Conservation (phyloP, 768 basidiomycete species). For the Psilocybe sp. region DNA sequence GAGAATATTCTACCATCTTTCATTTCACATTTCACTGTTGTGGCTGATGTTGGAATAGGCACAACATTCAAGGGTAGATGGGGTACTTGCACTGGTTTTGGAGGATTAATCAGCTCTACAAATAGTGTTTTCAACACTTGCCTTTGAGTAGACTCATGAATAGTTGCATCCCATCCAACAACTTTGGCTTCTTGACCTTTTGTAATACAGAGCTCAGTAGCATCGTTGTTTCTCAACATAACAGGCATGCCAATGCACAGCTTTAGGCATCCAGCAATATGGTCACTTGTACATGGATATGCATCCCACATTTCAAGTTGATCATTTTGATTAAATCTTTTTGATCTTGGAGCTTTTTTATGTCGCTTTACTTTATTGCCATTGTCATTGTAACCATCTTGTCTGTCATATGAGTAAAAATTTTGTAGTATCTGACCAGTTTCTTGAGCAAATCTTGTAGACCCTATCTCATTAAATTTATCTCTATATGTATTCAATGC, state of each 20-base stretch:
- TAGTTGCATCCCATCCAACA: conserved; percentile 22
- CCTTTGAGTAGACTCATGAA: conserved; percentile 16
- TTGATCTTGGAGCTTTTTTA: neutral
- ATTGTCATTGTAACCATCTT: neutral
- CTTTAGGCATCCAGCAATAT: conserved; percentile 24
- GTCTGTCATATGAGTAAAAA: conserved; percentile 26
- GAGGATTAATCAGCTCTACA: conserved; percentile 23
- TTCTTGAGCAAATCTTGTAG: conserved; percentile 24
- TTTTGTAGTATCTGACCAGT: conserved; percentile 15
- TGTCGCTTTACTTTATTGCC: neutral
- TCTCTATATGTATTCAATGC: conserved; percentile 29
- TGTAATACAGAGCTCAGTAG: conserved; percentile 31
- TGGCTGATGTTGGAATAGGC: conserved; percentile 15
- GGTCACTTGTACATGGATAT: conserved; percentile 6
- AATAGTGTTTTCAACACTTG: conserved; percentile 26
- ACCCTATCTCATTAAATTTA: conserved; percentile 25
- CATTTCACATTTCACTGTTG: conserved; percentile 8
- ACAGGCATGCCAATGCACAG: conserved; percentile 31
- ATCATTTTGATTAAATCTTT: neutral
- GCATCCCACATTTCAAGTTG: conserved; percentile 11
- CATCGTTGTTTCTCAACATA: conserved; percentile 27
- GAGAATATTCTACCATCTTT: conserved; percentile 6
- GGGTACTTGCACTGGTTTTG: conserved; percentile 19
- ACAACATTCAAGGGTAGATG: conserved; percentile 30
- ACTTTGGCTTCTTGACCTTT: conserved; percentile 32